Evolutionary conservation across 305 asterid species (phyloP).

Genomic region (Fraxinus ornus): DNA sequence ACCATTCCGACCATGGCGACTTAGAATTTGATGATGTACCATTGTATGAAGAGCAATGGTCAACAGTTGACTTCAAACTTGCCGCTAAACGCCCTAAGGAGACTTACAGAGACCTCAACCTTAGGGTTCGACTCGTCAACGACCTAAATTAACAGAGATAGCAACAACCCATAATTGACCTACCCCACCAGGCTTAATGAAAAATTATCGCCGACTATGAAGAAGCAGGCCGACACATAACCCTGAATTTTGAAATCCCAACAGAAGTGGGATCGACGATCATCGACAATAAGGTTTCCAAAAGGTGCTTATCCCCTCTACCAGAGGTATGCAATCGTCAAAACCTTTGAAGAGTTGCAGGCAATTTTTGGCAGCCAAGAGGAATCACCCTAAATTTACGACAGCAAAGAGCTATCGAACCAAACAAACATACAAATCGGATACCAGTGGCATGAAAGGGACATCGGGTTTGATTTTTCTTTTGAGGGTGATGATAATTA

Average conservation of each 20-base stretch:
- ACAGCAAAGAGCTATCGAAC: not conserved
- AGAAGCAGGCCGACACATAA: not conserved
- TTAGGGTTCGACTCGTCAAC: not conserved
- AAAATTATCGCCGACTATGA: not conserved
- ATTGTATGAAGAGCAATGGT: not conserved
- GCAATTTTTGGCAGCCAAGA: not conserved
- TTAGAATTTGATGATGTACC: not conserved
- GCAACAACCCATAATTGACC: not conserved
- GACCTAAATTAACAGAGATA: not conserved
- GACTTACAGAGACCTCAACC: not conserved
- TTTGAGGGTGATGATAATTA: not conserved
- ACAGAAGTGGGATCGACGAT: not conserved
- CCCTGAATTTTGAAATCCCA: not conserved
- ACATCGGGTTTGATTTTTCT: not conserved
- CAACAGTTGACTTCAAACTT: not conserved
- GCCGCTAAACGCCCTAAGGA: not conserved
- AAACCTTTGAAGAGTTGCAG: not conserved
- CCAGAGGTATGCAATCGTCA: not conserved
- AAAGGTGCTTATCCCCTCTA: not conserved
- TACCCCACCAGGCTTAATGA: not conserved
- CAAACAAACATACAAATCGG: not conserved
- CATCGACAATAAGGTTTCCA: not conserved
- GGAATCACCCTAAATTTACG: not conserved
- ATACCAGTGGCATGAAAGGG: not conserved
- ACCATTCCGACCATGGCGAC: not conserved